Evolutionary conservation across 148 eudicot genomes (phyloP).

Genomic region (Camellia granthamiana): DNA sequence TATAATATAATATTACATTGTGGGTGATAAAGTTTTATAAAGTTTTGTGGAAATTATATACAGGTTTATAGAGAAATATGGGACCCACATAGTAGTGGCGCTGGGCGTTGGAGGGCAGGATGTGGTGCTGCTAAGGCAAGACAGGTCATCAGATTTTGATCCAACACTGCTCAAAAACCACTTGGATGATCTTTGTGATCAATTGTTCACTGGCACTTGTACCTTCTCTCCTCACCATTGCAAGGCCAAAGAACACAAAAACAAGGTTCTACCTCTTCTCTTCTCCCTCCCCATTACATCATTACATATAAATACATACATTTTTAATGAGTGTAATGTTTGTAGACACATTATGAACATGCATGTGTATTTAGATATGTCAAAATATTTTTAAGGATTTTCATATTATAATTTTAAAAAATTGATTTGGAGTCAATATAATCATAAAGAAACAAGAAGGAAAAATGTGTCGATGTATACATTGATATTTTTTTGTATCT

Average conservation of each 20-base stretch:
- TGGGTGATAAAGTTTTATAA: not conserved
- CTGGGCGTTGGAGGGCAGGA: constrained; percentile 78
- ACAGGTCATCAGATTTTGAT: constrained; percentile 55
- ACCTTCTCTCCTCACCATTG: constrained; percentile 37
- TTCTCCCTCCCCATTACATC: not conserved
- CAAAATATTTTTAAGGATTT: too few relatives aligned
- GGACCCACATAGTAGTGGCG: constrained; percentile 88
- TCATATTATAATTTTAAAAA: too few relatives aligned
- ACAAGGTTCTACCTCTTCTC: constrained; percentile 35
- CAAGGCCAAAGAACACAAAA: constrained; percentile 39
- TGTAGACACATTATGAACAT: too few relatives aligned
- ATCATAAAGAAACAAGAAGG: too few relatives aligned
- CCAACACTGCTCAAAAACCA: constrained; percentile 64
- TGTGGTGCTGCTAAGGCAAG: constrained; percentile 69
- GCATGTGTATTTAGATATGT: too few relatives aligned
- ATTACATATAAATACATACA: not conserved
- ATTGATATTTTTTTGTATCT: too few relatives aligned
- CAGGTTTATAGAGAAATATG: constrained; percentile 86
- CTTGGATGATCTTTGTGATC: constrained; percentile 71
- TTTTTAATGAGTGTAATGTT: too few relatives aligned
- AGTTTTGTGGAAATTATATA: not conserved
- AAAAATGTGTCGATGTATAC: too few relatives aligned
- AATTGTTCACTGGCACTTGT: constrained; percentile 65
- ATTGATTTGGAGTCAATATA: too few relatives aligned
- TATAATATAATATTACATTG: not conserved